phyloP scores from a whole-genome alignment of 805 yeast species.

The Saccharomycopsis sp. region DNA sequence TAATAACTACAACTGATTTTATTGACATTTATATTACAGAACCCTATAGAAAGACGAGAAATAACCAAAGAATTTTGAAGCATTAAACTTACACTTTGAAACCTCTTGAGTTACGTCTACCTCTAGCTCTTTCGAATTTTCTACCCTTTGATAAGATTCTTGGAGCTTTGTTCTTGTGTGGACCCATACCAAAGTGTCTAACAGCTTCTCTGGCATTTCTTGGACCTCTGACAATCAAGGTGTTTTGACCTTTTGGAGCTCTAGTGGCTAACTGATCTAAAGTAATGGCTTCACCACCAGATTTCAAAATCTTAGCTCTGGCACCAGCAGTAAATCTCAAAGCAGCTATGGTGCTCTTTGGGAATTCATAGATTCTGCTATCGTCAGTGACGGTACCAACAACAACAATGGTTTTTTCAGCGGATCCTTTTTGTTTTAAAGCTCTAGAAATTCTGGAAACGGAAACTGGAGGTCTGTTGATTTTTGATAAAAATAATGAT shows the following conservation, averaged over 20 bases:
- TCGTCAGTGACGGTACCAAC: conserved; percentile 99
- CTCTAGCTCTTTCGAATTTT: conserved; percentile 99
- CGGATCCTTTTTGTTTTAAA: conserved; percentile 72
- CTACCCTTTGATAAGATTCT: conserved; percentile 95
- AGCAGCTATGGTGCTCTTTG: conserved; percentile 98
- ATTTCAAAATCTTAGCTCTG: conserved; percentile 91
- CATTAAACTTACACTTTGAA: conserved; percentile 99
- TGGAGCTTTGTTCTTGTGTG: conserved; percentile 99
- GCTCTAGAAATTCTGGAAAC: conserved; percentile 84
- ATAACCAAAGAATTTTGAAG: no score
- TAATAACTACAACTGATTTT: no score
- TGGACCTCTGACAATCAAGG: conserved; percentile 96
- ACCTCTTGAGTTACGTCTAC: conserved; percentile 98
- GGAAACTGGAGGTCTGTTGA: conserved; percentile 99
- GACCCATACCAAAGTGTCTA: conserved; percentile 99
- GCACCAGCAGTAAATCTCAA: conserved; percentile 99
- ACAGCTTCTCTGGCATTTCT: conserved; percentile 99
- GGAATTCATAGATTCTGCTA: conserved; percentile 85
- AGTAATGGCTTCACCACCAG: conserved; percentile 99
- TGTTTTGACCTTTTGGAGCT: conserved; percentile 99
- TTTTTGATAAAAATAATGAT: conserved; percentile 93
- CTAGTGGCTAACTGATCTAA: conserved; percentile 98
- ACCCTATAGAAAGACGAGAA: no score
- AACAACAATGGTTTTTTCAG: conserved; percentile 89
- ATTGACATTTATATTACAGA: no score